Base-by-base conservation (phyloP, 73 alveolate species). In the Paramecium tetraurelia region DNA sequence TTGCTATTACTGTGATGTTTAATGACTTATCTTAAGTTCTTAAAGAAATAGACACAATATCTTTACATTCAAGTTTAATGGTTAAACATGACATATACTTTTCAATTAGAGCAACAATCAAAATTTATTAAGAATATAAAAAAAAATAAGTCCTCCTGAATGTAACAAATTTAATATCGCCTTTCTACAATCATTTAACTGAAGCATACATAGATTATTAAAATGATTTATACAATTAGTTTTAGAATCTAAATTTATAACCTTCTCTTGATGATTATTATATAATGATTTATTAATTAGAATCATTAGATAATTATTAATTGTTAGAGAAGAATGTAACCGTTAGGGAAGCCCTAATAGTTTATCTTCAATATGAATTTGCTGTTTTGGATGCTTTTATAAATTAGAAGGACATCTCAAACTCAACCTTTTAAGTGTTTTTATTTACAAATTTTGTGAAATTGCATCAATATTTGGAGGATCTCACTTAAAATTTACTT, bases 61-160 rank as follows among this genome's bases (percentile, higher is more conserved):
- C 90, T 2, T 46, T 80, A 43, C 90, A 80, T 48, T 80, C 90
- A 18, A 43, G 76, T 18, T 12, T 80, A 14, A 80, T 80, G 90
- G 75, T 63, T 80, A 33, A 33, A 20, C 90, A 80, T 44, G 90
- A 80, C 24, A 44, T 44, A 24, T 80, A 20, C 57, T 80, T 41
- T 24, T 40, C 90, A 20, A 41, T 46, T 40, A 80, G 72, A 80
- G 90, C 75, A 11, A 80, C 90, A 11, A 80, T 80, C 7, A 24
- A 59, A 5, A 24, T 41, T 6, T 80, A 80, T 22, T 24, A 80
- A 29, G 58, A 75, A 38, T 75, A 35, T 38, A 35, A 75, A 75
- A 41, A 21, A 38, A 38, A 75, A 11, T 9, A 20, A 33, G 9
- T 75, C n/a, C 3, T 75, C 2, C 11, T 12, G 9, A 63, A 63